Evolutionary conservation across 805 yeast genomes (phyloP).

Genomic region (Blastobotrys parvus): DNA sequence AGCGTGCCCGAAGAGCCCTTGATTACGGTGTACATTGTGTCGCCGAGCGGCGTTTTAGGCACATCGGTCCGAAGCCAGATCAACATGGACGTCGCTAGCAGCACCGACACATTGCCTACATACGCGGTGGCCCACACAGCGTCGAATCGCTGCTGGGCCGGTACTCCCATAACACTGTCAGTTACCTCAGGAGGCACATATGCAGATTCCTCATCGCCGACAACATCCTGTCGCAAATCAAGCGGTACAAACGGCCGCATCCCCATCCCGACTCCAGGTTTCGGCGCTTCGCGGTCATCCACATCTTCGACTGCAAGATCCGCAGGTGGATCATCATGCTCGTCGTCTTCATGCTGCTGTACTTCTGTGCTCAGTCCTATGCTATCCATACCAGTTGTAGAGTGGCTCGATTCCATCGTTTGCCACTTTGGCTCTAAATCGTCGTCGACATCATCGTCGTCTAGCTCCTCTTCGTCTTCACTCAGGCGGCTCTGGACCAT

Average conservation of each 20-base stretch:
- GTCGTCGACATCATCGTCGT: conserved; percentile 11
- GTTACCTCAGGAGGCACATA: conserved; percentile 8
- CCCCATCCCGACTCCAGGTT: conserved; percentile 1
- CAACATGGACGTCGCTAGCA: conserved; percentile 25
- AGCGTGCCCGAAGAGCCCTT: conserved; percentile 19
- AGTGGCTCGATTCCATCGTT: not conserved
- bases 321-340: conserved; percentile 20
- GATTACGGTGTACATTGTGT: conserved; percentile 22
- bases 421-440: conserved; percentile 2
- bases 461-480: not conserved
- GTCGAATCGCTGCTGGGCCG: conserved; percentile 13
- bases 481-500: not conserved
- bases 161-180: conserved; percentile 4
- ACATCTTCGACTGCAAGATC: conserved; percentile 22
- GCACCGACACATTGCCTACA: conserved; percentile 19
- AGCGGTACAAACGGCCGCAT: conserved; percentile 9
- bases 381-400: not conserved
- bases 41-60: conserved; percentile 20
- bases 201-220: not conserved
- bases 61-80: conserved; percentile 23
- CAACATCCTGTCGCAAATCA: not conserved
- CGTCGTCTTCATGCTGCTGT: conserved; percentile 1
- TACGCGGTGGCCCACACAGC: conserved; percentile 22
- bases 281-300: not conserved
- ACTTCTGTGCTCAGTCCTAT: not conserved